Base-by-base conservation (phyloP, 2,329 filamentous ascomycete species). In the Sporothrix variecibatus region DNA sequence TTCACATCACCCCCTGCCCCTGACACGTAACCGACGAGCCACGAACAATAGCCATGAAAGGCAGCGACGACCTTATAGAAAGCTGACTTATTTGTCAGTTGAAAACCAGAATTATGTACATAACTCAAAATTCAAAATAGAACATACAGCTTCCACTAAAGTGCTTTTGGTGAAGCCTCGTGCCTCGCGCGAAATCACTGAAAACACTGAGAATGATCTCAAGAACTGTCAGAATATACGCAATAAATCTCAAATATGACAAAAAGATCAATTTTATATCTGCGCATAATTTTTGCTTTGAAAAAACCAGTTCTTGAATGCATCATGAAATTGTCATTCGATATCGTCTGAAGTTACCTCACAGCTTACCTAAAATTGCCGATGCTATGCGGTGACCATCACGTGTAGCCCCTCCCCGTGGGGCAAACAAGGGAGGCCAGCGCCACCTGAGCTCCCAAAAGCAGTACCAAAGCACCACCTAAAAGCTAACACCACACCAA, bases 381-480 rank as follows among this genome's bases (percentile, higher is more conserved):
- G 72, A 70, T 51, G 65, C 34, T 70, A 73, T 73, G 65, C 72
- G 72, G 15, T 68, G 43, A 17, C 17, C n/a, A 70, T 73, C 72
- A 73, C 72, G 72, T 73, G 72, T 69, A n/a, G 60, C 60, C 58
- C 31, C 34, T 26, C 69, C 40, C 70, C 56, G 46, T 73, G 43
- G 72, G 56, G 72, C 53, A 34, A 65, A 73, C 43, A 34, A 40
- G 17, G 64, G 67, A 71, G 65, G 6, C 15, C 43, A 49, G 43
- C 43, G 15, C 43, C 43, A 49, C 40, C 9, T 43, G 40, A 43
- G 40, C 40, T 43, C 51, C 51, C 51, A 53, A 53, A 11, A 53
- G 8, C 9, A n/a, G 46, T n/a, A 20, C 17, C 46, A 51, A 51
- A 34, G 8, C 2, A 34, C 34, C 34, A 34, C 1, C 38, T 60